These are phyloP conservation scores for Fusarium verrucosum DNA, from an alignment of 2,329 filamentous ascomycete species.

Conservation along the genomic window DNA sequence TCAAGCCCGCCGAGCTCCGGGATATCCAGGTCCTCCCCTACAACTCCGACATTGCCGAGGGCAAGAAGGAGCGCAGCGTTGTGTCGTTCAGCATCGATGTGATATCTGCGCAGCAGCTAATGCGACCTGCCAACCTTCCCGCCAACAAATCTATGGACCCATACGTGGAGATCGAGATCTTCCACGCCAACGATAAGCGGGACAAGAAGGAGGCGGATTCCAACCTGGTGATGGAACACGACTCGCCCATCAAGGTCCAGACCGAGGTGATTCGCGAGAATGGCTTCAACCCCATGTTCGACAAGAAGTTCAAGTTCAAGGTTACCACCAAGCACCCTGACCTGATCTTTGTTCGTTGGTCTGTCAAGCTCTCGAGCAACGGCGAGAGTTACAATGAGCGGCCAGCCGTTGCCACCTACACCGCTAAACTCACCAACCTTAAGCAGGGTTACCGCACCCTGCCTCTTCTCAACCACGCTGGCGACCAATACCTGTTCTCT, in stretches of 20 bases:
- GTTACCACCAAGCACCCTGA: constrained; percentile 95
- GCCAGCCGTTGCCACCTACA: constrained; percentile 83
- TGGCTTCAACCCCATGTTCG: constrained; percentile 91
- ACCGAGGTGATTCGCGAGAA: constrained; percentile 87
- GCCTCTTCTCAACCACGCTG: constrained; percentile 86
- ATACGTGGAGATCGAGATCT: constrained; percentile 94
- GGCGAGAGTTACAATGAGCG: constrained; percentile 71
- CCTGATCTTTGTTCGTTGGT: constrained; percentile 92
- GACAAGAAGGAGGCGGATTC: constrained; percentile 83
- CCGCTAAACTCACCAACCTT: constrained; percentile 87
- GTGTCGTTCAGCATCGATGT: constrained; percentile 88
- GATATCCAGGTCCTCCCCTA: constrained; percentile 69
- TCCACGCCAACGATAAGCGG: constrained; percentile 90
- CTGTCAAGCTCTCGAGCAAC: constrained; percentile 85
- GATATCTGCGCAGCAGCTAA: constrained; percentile 94
- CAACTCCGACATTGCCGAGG: constrained; percentile 61
- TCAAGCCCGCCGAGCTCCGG: constrained; percentile 89
- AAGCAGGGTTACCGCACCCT: constrained; percentile 93
- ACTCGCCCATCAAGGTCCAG: constrained; percentile 76
- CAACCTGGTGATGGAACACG: constrained; percentile 55
- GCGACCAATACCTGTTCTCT: constrained; percentile 93
- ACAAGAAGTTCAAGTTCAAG: constrained; percentile 79
- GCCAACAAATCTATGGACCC: constrained; percentile 82
- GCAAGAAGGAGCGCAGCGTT: constrained; percentile 80
- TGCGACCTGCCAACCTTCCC: constrained; percentile 79